Evolutionary conservation across 495 filamentous ascomycete genomes (phyloP), one percentile per base, ranked within the genome.

Genomic region (Trypethelium eluteriae): DNA sequence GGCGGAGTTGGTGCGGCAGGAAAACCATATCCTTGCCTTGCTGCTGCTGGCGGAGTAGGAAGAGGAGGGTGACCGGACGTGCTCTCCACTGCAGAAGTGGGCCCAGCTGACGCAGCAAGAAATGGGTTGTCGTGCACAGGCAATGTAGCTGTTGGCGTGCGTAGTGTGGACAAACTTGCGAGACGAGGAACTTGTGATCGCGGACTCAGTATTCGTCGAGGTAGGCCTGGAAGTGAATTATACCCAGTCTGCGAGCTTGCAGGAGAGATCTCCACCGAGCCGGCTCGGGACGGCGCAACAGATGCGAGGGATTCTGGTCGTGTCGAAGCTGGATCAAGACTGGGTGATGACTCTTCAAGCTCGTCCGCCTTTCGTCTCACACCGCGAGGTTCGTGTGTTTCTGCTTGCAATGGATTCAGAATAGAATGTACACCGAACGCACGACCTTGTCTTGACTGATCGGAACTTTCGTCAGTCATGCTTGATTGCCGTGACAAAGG

Each of bases 101-200:
- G 69, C 2, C 59, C 64, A 14, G 67, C 62, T 61, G 70, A 67
- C 38, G 71, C 38, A 25, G 25, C 25, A 9, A 64, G 69, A 62
- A 76, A 79, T 10, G 75, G 74, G 7, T 67, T 67, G 36, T 75
- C 71, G 46, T 75, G 72, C 5, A 71, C 75, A 56, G 71, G 72
- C 44, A 76, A 75, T 1, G 74, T 75, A 9, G 67, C 74, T 7
- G 73, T 74, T 2, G 71, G 66, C 11, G 70, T 65, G 4, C 66
- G 39, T 16, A 76, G 53, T 0, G 72, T 69, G 32, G 67, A 63
- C 12, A 77, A 49, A 59, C 76, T 77, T 39, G 71, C 72, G 25
- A 71, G 66, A 1, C 75, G 73, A 39, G 74, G 74, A 39, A 77
- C 41, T 25, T 74, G 74, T 14, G 76, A 76, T 57, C 76, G 57